Conservation (phyloP, 1,284 basidiomycete genomes). For the Rhodotorula sp. region DNA sequence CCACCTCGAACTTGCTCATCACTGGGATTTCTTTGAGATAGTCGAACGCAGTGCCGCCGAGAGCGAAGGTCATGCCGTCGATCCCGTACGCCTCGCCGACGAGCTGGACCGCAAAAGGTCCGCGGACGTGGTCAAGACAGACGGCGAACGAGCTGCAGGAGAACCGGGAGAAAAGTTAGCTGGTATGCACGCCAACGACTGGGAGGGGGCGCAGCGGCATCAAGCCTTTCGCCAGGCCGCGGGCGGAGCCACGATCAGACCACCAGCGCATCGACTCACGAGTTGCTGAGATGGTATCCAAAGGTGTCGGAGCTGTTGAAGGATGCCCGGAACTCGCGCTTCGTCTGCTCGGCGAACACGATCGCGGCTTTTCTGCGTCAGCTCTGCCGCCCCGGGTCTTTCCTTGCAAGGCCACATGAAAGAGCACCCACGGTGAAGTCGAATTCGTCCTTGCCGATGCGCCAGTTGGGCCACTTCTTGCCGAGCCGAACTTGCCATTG, state of each 20-base stretch:
- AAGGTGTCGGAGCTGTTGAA: constrained; percentile 25
- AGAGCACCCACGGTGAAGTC: constrained; percentile 1
- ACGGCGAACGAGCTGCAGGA: constrained; percentile 11
- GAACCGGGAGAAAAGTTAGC: not conserved
- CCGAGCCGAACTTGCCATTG: constrained; percentile 17
- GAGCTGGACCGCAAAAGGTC: constrained; percentile 20
- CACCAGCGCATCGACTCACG: not conserved
- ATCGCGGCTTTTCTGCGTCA: too few relatives aligned
- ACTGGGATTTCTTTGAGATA: constrained; percentile 32
- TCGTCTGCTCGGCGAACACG: not conserved
- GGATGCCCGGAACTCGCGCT: constrained; percentile 14
- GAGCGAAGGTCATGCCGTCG: constrained; percentile 14
- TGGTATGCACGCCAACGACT: too few relatives aligned
- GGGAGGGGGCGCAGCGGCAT: too few relatives aligned
- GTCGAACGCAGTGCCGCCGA: constrained; percentile 21
- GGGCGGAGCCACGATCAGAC: not conserved
- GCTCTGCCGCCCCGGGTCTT: too few relatives aligned
- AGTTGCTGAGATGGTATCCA: constrained; percentile 17
- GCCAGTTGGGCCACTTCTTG: constrained; percentile 19
- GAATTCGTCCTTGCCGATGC: constrained; percentile 25
- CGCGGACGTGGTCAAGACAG: constrained; percentile 28
- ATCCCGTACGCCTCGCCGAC: constrained; percentile 18
- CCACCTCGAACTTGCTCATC: constrained; percentile 17
- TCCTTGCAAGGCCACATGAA: too few relatives aligned
- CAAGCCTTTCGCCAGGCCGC: too few relatives aligned